Evolutionary conservation across 1,284 basidiomycete species (phyloP), one percentile per base, ranked within the genome.

Genomic region (Cystobasidiaceae sp.): DNA sequence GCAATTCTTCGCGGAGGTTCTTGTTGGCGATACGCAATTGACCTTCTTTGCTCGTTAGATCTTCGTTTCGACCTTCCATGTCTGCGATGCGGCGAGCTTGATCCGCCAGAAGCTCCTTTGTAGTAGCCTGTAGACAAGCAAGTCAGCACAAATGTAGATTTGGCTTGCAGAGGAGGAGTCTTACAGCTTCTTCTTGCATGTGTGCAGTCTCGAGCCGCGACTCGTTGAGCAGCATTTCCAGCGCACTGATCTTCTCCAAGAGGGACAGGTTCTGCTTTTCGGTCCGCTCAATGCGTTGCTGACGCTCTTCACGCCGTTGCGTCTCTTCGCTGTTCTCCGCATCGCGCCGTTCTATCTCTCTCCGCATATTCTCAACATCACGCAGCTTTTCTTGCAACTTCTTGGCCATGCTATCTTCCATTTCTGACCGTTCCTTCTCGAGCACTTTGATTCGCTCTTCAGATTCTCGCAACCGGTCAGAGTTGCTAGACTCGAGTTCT

Each of bases 1-100:
- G 85, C 62, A 97, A 77, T 75, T 97, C 93, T 65, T 96, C 93
- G 13, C 90, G 85, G 17, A 96, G 79, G 0, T 85, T 89, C 87
- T 91, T 92, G 76, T 90, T 93, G 61, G 81, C 83, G 4, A 82
- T 75, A 44, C 84, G 83, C 32, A 88, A 72, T 68, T 88, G 86
- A 13, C 79, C 75, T 75, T 91, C 89, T 37, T 84, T 82, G 62
- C 77, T 76, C 73, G 83, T 86, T 49, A 75, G 58, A 55, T 90
- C 89, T 67, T 88, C 86, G 17, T 80, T 72, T 49, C 79, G 76
- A 0, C 72, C 56, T 57, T 77, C 75, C 23, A 79, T 71, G 7
- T 71, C 73, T 1, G 71, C 46, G 1, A 77, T 71, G 19, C 77
- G 74, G 13, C 70, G 70, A 37, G 75, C 66, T 1, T 77, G 68